These are phyloP conservation scores for Thelephora ganbajun DNA, from an alignment of 768 basidiomycete species.

Conservation along the genomic window DNA sequence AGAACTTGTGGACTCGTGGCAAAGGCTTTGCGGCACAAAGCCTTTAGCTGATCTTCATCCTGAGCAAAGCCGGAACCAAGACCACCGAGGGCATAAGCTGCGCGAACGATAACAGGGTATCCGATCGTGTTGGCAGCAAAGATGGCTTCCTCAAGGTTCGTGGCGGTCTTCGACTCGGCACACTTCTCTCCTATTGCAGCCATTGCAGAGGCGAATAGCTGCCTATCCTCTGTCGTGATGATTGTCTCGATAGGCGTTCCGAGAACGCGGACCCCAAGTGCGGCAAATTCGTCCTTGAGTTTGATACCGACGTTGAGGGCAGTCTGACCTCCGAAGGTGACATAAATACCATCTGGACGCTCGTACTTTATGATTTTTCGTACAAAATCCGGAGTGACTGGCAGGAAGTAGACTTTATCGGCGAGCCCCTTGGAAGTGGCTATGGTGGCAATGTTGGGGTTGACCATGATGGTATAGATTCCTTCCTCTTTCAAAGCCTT, in stretches of 20 bases:
- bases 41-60: conserved; percentile 76
- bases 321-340: conserved; percentile 97
- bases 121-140: conserved; percentile 75
- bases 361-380: conserved; percentile 98
- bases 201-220: conserved; percentile 90
- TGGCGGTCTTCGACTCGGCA: conserved; percentile 80
- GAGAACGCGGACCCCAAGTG: conserved; percentile 81
- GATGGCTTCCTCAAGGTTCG: conserved; percentile 73
- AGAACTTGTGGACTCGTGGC: conserved; percentile 96
- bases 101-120: conserved; percentile 92
- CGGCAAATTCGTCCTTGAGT: conserved; percentile 91
- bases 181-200: conserved; percentile 92
- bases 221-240: conserved; percentile 93
- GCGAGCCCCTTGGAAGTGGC: conserved; percentile 95
- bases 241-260: conserved; percentile 97
- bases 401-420: conserved; percentile 99
- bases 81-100: conserved; percentile 93
- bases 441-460: conserved; percentile 98
- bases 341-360: conserved; percentile 97
- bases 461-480: conserved; percentile 97
- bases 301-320: conserved; percentile 94
- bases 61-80: conserved; percentile 95
- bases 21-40: conserved; percentile 88
- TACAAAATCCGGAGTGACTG: conserved; percentile 95
- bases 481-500: conserved; percentile 98